These are phyloP conservation scores for Cercospora zeae-maydis DNA, from an alignment of 2,329 filamentous ascomycete species.

Conservation along the genomic window DNA sequence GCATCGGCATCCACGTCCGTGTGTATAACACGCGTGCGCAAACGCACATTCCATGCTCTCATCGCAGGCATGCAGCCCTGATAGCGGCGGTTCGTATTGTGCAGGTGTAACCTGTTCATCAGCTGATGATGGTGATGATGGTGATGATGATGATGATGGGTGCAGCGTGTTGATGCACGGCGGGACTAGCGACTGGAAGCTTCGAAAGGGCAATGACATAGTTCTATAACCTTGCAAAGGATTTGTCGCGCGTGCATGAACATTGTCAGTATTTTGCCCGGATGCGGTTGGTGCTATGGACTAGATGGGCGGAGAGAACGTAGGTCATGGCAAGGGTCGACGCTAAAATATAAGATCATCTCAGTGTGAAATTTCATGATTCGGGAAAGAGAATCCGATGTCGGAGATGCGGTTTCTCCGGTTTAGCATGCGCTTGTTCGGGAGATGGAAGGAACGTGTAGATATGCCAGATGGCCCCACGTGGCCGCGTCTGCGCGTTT, in stretches of 20 bases:
- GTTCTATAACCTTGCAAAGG: not conserved
- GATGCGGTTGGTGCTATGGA: not conserved
- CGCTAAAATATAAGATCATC: too few relatives aligned
- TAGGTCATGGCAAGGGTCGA: too few relatives aligned
- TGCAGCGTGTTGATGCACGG: too few relatives aligned
- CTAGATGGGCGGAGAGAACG: not conserved
- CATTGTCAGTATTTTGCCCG: not conserved
- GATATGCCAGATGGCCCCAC: not conserved
- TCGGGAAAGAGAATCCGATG: not conserved
- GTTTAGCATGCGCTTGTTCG: too few relatives aligned
- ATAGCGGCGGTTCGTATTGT: not conserved
- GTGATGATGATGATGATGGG: too few relatives aligned
- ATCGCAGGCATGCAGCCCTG: too few relatives aligned
- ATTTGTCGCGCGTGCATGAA: not conserved
- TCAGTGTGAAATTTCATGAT: not conserved
- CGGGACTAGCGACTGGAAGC: not conserved
- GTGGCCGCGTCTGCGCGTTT: not conserved
- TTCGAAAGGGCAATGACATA: too few relatives aligned
- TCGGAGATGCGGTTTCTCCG: not conserved
- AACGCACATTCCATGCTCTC: too few relatives aligned
- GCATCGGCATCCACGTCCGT: too few relatives aligned
- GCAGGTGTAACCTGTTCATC: not conserved
- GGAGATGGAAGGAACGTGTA: too few relatives aligned
- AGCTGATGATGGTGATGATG: too few relatives aligned
- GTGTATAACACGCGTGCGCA: too few relatives aligned